A percentile compares a stretch with the other conserved stretches of the same genome.
phyloP scores from a whole-genome alignment of 768 basidiomycete species.

The Leccinellum rugosiceps region DNA sequence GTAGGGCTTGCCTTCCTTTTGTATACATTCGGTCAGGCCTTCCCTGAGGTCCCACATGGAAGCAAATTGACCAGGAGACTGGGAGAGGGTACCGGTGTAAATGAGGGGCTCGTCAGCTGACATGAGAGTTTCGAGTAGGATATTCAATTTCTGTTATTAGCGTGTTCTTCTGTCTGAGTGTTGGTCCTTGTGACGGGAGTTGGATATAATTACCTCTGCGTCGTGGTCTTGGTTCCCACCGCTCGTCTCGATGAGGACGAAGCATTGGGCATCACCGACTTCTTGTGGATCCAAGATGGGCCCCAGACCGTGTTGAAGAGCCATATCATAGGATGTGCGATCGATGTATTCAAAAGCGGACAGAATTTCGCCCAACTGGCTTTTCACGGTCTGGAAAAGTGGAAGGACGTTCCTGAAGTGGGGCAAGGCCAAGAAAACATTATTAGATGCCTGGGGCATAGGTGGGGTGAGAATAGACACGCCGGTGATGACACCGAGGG shows the following conservation, averaged over 20 bases:
- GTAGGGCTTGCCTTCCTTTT: constrained; percentile 92
- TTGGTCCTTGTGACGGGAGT: not conserved
- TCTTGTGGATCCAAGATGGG: constrained; percentile 73
- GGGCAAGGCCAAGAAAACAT: constrained; percentile 87
- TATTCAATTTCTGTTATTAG: constrained; percentile 72
- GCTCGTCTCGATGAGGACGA: constrained; percentile 92
- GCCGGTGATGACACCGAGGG: constrained; percentile 91
- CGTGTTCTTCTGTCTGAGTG: not conserved
- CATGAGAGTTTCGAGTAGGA: constrained; percentile 74
- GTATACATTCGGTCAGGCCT: constrained; percentile 85
- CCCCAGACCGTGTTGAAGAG: constrained; percentile 80
- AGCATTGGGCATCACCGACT: constrained; percentile 76
- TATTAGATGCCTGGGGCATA: constrained; percentile 79
- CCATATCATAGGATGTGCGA: constrained; percentile 76
- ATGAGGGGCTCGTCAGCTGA: constrained; percentile 73
- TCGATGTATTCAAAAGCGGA: constrained; percentile 98
- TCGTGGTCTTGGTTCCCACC: constrained; percentile 93
- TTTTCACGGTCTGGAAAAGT: constrained; percentile 77
- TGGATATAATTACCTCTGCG: constrained; percentile 60
- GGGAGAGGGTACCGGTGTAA: constrained; percentile 87
- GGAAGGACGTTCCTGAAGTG: constrained; percentile 85
- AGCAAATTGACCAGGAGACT: constrained; percentile 84
- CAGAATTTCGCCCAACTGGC: constrained; percentile 87
- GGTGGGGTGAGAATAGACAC: constrained; percentile 92
- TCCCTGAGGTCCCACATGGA: constrained; percentile 92